These are phyloP conservation scores for Bryum argenteum DNA, from an alignment of 225 moss, liverwort and hornwort species.

Conservation along the genomic window DNA sequence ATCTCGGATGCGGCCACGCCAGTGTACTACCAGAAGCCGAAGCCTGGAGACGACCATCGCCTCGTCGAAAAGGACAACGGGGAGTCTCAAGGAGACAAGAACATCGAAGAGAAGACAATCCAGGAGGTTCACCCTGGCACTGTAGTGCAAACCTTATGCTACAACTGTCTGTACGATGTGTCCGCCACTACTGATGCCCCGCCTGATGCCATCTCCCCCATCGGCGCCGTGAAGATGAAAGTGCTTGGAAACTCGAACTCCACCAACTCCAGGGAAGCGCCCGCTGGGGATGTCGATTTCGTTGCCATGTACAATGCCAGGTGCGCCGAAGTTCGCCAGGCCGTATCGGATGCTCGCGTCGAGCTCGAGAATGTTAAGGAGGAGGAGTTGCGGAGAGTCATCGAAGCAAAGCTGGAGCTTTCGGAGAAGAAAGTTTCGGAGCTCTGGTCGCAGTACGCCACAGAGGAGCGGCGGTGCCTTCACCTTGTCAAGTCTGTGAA, in stretches of 20 bases:
- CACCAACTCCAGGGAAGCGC: constrained; percentile 42
- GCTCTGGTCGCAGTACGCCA: constrained; percentile 60
- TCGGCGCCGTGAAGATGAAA: constrained; percentile 58
- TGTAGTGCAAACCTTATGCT: constrained; percentile 60
- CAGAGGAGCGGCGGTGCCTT: constrained; percentile 55
- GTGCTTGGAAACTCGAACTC: constrained; percentile 40
- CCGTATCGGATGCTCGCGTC: constrained; percentile 48
- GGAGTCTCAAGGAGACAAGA: constrained; percentile 50
- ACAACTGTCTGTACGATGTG: constrained; percentile 65
- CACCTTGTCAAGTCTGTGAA: constrained; percentile 58
- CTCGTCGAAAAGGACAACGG: constrained; percentile 31
- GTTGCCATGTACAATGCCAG: constrained; percentile 49
- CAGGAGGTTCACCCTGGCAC: constrained; percentile 63
- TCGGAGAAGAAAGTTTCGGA: constrained; percentile 63
- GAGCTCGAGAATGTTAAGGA: constrained; percentile 63
- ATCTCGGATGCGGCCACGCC: constrained; percentile 50
- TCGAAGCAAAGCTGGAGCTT: constrained; percentile 49
- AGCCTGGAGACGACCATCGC: constrained; percentile 46
- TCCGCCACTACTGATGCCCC: constrained; percentile 53
- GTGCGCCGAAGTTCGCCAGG: constrained; percentile 56
- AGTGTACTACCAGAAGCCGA: constrained; percentile 60
- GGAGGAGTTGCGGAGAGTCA: constrained; percentile 37
- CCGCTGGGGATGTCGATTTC: constrained; percentile 50
- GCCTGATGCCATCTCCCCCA: constrained; percentile 41
- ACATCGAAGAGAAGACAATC: constrained; percentile 62